A percentile compares a stretch with the other conserved stretches of the same genome.
These are phyloP conservation scores for Xylaria polymorpha DNA, from an alignment of 2,329 filamentous ascomycete genomes.

Conservation along the genomic window DNA sequence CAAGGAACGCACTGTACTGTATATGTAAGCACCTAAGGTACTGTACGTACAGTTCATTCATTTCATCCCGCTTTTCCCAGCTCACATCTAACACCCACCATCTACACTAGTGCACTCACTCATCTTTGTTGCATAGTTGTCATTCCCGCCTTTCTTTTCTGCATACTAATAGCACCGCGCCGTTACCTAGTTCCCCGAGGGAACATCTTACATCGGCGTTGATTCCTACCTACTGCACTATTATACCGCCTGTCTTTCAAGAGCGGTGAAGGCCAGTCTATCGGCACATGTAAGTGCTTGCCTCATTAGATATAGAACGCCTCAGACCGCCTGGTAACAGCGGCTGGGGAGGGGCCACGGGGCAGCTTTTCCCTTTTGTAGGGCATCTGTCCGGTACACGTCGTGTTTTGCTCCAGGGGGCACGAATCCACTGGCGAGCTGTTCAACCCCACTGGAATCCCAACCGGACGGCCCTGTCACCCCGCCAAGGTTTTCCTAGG, in stretches of 20 bases:
- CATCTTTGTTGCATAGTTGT: neutral
- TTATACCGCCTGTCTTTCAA: conserved; percentile 34
- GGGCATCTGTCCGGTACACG: conserved; percentile 31
- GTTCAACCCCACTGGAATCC: conserved; percentile 36
- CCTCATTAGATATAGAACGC: conserved; percentile 37
- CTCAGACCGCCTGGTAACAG: conserved; percentile 39
- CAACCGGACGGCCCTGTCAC: conserved; percentile 38
- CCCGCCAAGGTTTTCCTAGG: conserved; percentile 32
- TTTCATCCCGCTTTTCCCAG: conserved; percentile 22
- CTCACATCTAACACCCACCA: conserved; percentile 8
- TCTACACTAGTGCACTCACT: neutral
- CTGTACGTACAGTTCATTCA: neutral
- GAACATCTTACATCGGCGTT: conserved; percentile 17
- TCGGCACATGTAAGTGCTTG: conserved; percentile 39
- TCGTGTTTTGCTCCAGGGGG: conserved; percentile 31
- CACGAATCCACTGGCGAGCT: conserved; percentile 30
- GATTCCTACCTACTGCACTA: conserved; percentile 8
- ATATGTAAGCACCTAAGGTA: too few relatives aligned
- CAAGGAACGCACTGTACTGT: conserved; percentile 28
- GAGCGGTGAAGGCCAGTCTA: conserved; percentile 34
- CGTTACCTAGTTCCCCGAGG: conserved; percentile 9
- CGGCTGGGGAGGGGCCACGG: conserved; percentile 38
- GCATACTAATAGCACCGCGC: conserved; percentile 11
- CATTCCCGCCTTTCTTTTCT: conserved; percentile 19
- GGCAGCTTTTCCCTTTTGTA: conserved; percentile 31